Percentiles rank a stretch among this genome's conserved stretches.
phyloP scores from a whole-genome alignment of 192 early-diverging fungal genomes.

The Coemansia sp. region DNA sequence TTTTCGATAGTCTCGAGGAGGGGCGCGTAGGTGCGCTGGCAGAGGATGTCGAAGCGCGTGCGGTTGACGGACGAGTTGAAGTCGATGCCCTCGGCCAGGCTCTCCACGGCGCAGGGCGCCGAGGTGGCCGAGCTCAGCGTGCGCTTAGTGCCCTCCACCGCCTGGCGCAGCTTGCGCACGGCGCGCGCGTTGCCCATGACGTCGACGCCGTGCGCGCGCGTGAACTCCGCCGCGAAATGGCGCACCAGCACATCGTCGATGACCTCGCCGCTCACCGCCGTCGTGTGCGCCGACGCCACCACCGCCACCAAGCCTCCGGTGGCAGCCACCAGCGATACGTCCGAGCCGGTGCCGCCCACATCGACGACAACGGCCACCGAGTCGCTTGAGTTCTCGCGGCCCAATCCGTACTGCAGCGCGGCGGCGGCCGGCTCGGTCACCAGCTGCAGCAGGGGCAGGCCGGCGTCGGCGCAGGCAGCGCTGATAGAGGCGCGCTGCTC shows the following conservation, averaged over 20 bases:
- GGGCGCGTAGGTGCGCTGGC: slow-evolving; percentile 70
- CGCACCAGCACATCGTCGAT: slow-evolving; percentile 83
- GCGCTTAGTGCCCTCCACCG: slow-evolving; percentile 91
- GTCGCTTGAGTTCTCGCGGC: slow-evolving; percentile 63
- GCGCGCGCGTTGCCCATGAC: slow-evolving; percentile 74
- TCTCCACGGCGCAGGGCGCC: slow-evolving; percentile 93
- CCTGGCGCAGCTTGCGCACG: slow-evolving; percentile 75
- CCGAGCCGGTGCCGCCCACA: slow-evolving; percentile 83
- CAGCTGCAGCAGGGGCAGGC: slow-evolving; percentile 77
- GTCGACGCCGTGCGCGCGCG: slow-evolving; percentile 81
- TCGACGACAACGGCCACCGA: slow-evolving; percentile 83
- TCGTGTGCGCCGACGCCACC: slow-evolving; percentile 73
- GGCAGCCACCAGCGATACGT: slow-evolving; percentile 74
- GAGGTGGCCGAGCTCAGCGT: slow-evolving; percentile 75
- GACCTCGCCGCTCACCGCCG: slow-evolving; percentile 77
- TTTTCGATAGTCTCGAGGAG: slow-evolving; percentile 66
- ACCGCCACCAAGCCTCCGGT: slow-evolving; percentile 85
- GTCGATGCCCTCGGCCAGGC: slow-evolving; percentile 88
- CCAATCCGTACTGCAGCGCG: slow-evolving; percentile 79
- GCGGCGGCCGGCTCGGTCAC: slow-evolving; percentile 91
- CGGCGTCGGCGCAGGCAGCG: slow-evolving; percentile 70
- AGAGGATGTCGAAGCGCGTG: slow-evolving; percentile 88
- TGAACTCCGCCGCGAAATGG: slow-evolving; percentile 86
- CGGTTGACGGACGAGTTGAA: slow-evolving; percentile 81
- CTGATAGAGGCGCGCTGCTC: slow-evolving; percentile 68